Conservation (phyloP, 140 eudicot genomes). For the Senecio squalidus region DNA sequence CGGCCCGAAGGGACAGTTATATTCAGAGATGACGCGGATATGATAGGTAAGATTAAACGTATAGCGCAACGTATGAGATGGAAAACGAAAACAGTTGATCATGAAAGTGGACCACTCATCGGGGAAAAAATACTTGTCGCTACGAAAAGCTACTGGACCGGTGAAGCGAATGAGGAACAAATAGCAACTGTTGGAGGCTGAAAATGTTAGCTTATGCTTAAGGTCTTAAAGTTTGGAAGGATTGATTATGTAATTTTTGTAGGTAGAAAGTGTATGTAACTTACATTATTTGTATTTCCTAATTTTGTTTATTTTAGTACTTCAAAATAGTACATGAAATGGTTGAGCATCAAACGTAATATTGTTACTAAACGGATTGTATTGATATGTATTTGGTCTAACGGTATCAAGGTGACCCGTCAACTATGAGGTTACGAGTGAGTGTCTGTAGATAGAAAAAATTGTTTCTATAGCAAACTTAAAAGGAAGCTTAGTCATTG, state of each 20-base stretch:
- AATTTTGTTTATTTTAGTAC: not conserved
- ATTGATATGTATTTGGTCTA: too few relatives aligned
- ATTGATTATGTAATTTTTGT: not conserved
- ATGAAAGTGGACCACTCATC: constrained; percentile 61
- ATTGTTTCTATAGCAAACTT: too few relatives aligned
- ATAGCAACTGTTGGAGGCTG: too few relatives aligned
- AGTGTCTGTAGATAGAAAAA: too few relatives aligned
- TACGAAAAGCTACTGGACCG: constrained; percentile 73
- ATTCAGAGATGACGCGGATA: constrained; percentile 74
- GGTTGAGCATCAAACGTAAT: too few relatives aligned
- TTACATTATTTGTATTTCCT: not conserved
- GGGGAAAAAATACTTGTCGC: constrained; percentile 75
- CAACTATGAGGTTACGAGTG: too few relatives aligned
- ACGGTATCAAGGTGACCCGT: too few relatives aligned
- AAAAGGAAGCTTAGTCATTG: too few relatives aligned
- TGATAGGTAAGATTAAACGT: constrained; percentile 53
- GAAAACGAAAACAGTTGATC: constrained; percentile 63
- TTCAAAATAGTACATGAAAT: not conserved
- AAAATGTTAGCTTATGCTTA: too few relatives aligned
- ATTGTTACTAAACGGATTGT: too few relatives aligned
- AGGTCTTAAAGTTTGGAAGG: not conserved
- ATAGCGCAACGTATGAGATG: constrained; percentile 78
- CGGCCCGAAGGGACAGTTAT: constrained; percentile 89
- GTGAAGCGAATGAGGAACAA: constrained; percentile 30
- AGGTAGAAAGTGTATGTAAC: not conserved